A percentile compares a stretch with the other conserved stretches of the same genome.
Evolutionary conservation across 495 filamentous ascomycete genomes (phyloP).

Genomic region (Aspergillus homomorphus): DNA sequence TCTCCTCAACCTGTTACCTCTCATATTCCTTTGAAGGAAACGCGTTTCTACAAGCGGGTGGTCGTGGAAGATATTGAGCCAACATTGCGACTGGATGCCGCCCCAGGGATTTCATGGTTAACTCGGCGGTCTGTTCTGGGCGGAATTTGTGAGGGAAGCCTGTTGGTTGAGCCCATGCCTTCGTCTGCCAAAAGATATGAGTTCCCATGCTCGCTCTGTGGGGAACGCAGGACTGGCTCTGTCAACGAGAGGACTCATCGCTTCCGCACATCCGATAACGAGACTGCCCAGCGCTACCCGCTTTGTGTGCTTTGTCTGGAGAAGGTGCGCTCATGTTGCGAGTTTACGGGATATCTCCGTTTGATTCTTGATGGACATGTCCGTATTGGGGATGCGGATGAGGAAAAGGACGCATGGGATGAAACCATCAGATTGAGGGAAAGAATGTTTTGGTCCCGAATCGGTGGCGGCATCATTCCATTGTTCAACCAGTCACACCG

Average conservation of each 20-base stretch:
- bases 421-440: slow-evolving; percentile 86
- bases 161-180: slow-evolving; percentile 86
- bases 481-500: slow-evolving; percentile 30
- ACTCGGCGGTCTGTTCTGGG: slow-evolving; percentile 77
- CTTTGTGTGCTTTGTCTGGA: slow-evolving; percentile 83
- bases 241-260: slow-evolving; percentile 76
- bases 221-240: slow-evolving; percentile 69
- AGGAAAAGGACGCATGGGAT: slow-evolving; percentile 84
- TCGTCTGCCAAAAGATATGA: slow-evolving; percentile 54
- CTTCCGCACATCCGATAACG: slow-evolving; percentile 81
- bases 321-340: slow-evolving; percentile 81
- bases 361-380: slow-evolving; percentile 88
- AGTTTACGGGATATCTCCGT: slow-evolving; percentile 86
- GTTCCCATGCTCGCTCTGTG: slow-evolving; percentile 83
- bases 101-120: slow-evolving; percentile 91
- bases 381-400: slow-evolving; percentile 69
- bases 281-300: slow-evolving; percentile 82
- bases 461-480: slow-evolving; percentile 86
- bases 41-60: slow-evolving; percentile 86
- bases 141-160: slow-evolving; percentile 78
- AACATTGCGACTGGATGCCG: slow-evolving; percentile 80
- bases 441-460: slow-evolving; percentile 91
- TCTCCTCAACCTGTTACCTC: slow-evolving; percentile 33
- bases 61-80: slow-evolving; percentile 92
- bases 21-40: slow-evolving; percentile 71